Evolutionary conservation across 495 filamentous ascomycete genomes (phyloP), one percentile per base, ranked within the genome.

Genomic region (Daldinia childiae): DNA sequence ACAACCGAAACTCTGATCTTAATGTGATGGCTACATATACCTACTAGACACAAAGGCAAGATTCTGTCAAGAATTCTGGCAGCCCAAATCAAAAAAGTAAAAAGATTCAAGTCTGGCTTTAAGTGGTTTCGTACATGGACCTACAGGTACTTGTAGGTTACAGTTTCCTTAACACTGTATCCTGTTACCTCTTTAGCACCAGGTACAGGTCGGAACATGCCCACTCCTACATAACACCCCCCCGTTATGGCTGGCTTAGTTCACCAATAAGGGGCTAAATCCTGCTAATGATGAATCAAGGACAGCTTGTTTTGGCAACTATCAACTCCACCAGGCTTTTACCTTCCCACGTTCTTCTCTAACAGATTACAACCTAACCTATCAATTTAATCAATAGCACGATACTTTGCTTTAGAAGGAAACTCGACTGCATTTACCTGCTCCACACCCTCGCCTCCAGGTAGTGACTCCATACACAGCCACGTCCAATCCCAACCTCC

Each of bases 261-360:
- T n/a, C 14, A 24, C 71, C 71, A 73, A 73, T 73, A 66, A 45
- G 58, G 39, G 19, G 24, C 15, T 48, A 8, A 26, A 19, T 69
- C 36, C 62, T 64, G 32, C 58, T n/a, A 68, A 61, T 69, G 60
- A 66, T 73, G 62, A 66, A 73, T 73, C 66, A 62, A 62, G 45
- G 62, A 73, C 61, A 52, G 27, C 66, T 58, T 58, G 62, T 68
- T 73, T 69, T 66, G 62, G 71, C 34, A 73, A 69, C 45, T 30
- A 38, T 8, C 38, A 58, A 67, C 64, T 45, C 62, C 58, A 71
- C 68, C 64, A 38, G 54, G 12, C 56, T 14, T 58, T 27, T 45
- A 19, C 24, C 15, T 19, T 62, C 17, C 17, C 43, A 5, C 30
- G 68, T 66, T 21, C 17, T 48, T 45, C 15, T 50, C 36, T 71